Base-by-base conservation (phyloP, 805 yeast genomes). In the Priceomyces medius region DNA sequence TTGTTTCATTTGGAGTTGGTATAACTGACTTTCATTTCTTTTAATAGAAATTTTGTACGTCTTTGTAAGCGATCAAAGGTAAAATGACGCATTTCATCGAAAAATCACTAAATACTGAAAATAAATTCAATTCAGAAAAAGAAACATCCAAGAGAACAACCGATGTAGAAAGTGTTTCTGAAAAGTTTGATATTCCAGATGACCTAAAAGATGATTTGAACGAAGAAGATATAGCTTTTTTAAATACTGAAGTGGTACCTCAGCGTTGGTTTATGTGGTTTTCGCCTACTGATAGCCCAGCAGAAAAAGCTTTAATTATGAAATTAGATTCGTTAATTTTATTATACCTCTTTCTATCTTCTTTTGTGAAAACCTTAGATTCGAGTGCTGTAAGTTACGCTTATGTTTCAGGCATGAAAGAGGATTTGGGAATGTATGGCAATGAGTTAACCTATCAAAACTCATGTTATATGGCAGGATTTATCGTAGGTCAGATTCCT, bases 391-490 rank as follows among this genome's bases (percentile, higher is more conserved):
- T 44, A 17, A 32, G 31, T 17, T 33, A 82, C 51, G 88, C 88
- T 1, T 83, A 81, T 51, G 81, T 79, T 31, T 74, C 81, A 13
- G 84, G 86, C 16, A 70, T 84, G 78, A 61, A 73, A 45, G 80
- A 74, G 50, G 81, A 68, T 35, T 61, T 83, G 26, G 66, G 68
- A 3, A 73, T 85, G 74, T 51, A 68, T 40, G 86, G 85, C 10
- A 79, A 81, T 52, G 86, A 83, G 49, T 68, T 81, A 43, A 45
- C 42, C 12, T 42, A 45, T 26, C 48, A 44, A 33, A 13, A 37
- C 18, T 40, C 44, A 6, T 44, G 42, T 18, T 48, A 35, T 42
- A 48, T 46, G 50, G 50, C 48, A 7, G 69, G 69, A 2, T 60
- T 53, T 32, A 50, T 56, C 20, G 45, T 64, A 20, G 61, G 61